These are phyloP conservation scores for Blastomyces parvus DNA, from an alignment of 2,329 filamentous ascomycete genomes.

Conservation along the genomic window DNA sequence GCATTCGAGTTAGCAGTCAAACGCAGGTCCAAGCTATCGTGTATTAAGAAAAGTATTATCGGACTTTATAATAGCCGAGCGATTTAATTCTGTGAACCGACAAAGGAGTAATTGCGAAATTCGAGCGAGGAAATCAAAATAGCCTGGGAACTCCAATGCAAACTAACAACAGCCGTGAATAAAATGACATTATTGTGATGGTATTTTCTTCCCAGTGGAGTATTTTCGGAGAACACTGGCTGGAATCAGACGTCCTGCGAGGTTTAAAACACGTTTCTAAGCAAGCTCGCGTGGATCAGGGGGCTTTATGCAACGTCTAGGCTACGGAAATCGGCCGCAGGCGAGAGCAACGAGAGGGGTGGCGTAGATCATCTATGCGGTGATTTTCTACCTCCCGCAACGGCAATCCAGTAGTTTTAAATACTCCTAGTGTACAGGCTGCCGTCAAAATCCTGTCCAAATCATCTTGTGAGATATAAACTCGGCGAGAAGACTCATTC, in stretches of 20 bases:
- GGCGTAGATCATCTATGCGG: background rate
- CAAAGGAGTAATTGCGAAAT: background rate
- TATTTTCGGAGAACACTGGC: background rate
- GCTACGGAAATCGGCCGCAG: background rate
- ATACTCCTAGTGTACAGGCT: background rate
- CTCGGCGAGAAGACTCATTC: background rate
- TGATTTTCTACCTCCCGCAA: background rate
- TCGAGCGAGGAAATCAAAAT: background rate
- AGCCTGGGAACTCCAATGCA: background rate
- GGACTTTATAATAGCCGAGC: background rate
- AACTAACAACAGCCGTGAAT: background rate
- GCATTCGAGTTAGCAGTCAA: background rate
- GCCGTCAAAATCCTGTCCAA: background rate
- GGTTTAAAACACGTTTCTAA: background rate
- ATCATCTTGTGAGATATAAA: background rate
- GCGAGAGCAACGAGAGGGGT: background rate
- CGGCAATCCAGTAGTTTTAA: background rate
- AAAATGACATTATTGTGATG: background rate
- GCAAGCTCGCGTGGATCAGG: background rate
- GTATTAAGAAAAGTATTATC: background rate
- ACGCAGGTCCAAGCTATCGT: background rate
- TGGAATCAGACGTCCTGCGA: background rate
- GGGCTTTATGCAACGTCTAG: background rate
- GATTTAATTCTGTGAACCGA: background rate
- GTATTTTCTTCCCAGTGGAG: background rate